Base-by-base conservation (phyloP, 2,329 filamentous ascomycete species). In the Xylariaceae sp. region DNA sequence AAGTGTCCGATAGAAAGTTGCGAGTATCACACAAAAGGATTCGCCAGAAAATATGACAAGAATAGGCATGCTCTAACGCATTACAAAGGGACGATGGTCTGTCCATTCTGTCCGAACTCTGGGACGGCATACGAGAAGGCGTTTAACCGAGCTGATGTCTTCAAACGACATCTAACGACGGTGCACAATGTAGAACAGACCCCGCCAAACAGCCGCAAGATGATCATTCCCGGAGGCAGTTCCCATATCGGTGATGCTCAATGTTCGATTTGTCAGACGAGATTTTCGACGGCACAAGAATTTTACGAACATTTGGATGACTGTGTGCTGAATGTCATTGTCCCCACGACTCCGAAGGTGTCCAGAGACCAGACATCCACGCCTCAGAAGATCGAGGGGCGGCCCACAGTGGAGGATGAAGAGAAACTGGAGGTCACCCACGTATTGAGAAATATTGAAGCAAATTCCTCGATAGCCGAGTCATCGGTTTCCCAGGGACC, bases 21-120 rank as follows among this genome's bases (percentile, higher is more conserved):
- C 72, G 89, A 95, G 61, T 96, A 95, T 68, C 85, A 95, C 71
- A 73, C 79, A 61, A 95, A 95, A 69, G 91, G 91, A 4, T 96
- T 96, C 62, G 90, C 91, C 10, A 79, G 91, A 58, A 95, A 95
- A 69, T 96, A 96, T 64, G 91, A 96, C 74, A 95, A 95, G 77
- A 95, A 95, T 70, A 76, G 91, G 36, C 91, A 96, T 66, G 95
- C 90, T 5, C 69, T 95, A 52, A 96, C 91, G 5, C 91, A 96
- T 66, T 96, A 95, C 78, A 95, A 95, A 71, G 91, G 91, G 33
- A 95, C 88, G 39, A 95, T 95, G 91, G 88, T 95, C 20, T 96
- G 91, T 63, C 90, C 89, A 22, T 96, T 95, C 72, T 95, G 91
- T 60, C 88, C 90, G 1, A 88, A 89, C 25, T 89, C 88, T 22